Base-by-base conservation (phyloP, 202 grass and related monocot species). In the Bolboschoenoplectus hybrid region DNA sequence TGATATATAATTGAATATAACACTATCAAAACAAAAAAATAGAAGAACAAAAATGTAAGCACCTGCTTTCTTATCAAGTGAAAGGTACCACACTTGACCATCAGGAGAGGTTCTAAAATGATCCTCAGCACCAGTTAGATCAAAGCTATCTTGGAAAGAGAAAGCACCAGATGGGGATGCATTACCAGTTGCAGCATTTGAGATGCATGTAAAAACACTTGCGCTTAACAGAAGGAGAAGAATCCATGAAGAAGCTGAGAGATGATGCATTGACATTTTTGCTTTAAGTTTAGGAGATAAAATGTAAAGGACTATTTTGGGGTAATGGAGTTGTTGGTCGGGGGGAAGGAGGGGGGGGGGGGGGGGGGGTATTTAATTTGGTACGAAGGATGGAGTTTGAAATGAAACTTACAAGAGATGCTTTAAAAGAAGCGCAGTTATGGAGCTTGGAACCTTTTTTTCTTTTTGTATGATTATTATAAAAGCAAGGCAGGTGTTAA, bases 71-170 rank as follows among this genome's bases (percentile, higher is more conserved):
- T 98, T 89, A 85, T 98, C 93, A 80, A 98, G 87, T 63, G 85
- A 96, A 57, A 98, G 93, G 86, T 92, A 98, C 97, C 97, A 98
- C 3, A 92, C 90, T 85, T 98, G 97, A 11, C 97, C 97, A 84
- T 98, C 97, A 81, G 93, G 80, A 20, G 97, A 98, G 44, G 93
- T 91, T 85, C 81, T 98, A 11, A 96, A 88, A 63, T 98, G 97
- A 86, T 98, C 97, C 67, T 96, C 88, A 0, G 88, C 97, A 51
- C 90, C 91, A 50, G 90, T 98, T 67, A 98, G 89, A 60, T 96
- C 86, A 81, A 98, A 98, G 86, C 64, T 94, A 64, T 98, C 92
- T 67, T 93, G 85, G 85, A 98, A 98, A 63, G 89, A 88, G 78
- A 84, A 84, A 56, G 16, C 26, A 10, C 19, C 46, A 6, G 88